Percentiles rank a stretch among this genome's conserved stretches.
Evolutionary conservation across 345 rosid species (phyloP).

Genomic region (Jatropha curcas): DNA sequence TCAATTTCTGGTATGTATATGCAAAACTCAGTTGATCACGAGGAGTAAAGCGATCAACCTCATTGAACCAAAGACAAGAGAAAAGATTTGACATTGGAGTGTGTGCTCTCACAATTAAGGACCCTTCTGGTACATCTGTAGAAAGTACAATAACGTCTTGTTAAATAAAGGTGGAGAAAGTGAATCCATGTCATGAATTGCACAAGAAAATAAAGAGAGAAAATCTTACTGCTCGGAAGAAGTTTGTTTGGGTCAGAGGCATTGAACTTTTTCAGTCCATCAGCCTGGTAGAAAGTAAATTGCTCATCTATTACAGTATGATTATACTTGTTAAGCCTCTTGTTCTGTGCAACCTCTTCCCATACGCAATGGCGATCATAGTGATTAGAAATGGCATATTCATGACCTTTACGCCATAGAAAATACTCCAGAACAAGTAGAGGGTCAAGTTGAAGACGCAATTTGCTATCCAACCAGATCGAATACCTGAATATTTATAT

Average conservation of each 20-base stretch:
- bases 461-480: conserved; percentile 97
- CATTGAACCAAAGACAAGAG: conserved; percentile 99
- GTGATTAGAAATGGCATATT: conserved; percentile 93
- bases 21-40: conserved; percentile 98
- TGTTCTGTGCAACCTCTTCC: conserved; percentile 98
- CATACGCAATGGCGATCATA: conserved; percentile 92
- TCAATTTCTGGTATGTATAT: conserved; percentile 79
- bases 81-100: conserved; percentile 97
- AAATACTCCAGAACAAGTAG: conserved; percentile 79
- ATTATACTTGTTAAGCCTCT: conserved; percentile 90
- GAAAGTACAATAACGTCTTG: conserved; percentile 9
- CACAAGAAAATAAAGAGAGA: background rate
- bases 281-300: conserved; percentile 77
- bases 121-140: conserved; percentile 98
- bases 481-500: conserved; percentile 62
- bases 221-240: conserved; percentile 86
- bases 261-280: conserved; percentile 77
- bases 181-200: background rate
- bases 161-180: background rate
- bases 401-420: conserved; percentile 92
- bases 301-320: conserved; percentile 83
- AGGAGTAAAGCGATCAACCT: conserved; percentile 92
- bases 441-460: conserved; percentile 90
- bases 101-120: conserved; percentile 89
- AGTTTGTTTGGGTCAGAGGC: conserved; percentile 80